Percentiles rank a stretch among this genome's conserved stretches.
phyloP scores from a whole-genome alignment of 176 grass and related monocot species.

The Lolium multiflorum region DNA sequence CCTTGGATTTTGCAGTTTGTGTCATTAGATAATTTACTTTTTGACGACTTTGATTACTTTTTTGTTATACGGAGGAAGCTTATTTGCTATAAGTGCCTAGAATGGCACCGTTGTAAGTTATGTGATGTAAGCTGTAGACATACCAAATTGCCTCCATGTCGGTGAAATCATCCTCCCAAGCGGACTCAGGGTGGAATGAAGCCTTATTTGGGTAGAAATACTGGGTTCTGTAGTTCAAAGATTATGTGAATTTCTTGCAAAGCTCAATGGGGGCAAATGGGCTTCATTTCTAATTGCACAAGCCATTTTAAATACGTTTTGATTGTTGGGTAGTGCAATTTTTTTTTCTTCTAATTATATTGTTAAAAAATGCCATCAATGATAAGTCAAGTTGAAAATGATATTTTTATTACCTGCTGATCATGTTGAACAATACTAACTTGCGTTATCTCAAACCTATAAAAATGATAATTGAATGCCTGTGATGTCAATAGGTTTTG shows the following conservation, averaged over 20 bases:
- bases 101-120: background rate
- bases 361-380: conserved; percentile 15
- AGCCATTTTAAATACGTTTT: conserved; percentile 7
- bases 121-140: background rate
- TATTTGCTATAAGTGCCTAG: background rate
- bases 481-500: background rate
- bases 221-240: background rate
- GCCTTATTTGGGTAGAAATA: background rate
- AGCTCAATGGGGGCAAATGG: background rate
- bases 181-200: background rate
- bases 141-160: background rate
- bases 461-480: conserved; percentile 9
- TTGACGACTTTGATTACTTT: background rate
- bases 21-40: background rate
- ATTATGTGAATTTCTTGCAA: background rate
- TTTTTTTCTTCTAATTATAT: conserved; percentile 5
- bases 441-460: background rate
- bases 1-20: conserved; percentile 6
- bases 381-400: background rate
- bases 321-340: background rate
- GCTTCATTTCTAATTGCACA: background rate
- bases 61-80: background rate
- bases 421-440: background rate
- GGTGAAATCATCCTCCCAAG: background rate
- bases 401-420: conserved; percentile 19